phyloP scores from a whole-genome alignment of 225 moss, liverwort and hornwort genomes.

The Anthoceros angustus region DNA sequence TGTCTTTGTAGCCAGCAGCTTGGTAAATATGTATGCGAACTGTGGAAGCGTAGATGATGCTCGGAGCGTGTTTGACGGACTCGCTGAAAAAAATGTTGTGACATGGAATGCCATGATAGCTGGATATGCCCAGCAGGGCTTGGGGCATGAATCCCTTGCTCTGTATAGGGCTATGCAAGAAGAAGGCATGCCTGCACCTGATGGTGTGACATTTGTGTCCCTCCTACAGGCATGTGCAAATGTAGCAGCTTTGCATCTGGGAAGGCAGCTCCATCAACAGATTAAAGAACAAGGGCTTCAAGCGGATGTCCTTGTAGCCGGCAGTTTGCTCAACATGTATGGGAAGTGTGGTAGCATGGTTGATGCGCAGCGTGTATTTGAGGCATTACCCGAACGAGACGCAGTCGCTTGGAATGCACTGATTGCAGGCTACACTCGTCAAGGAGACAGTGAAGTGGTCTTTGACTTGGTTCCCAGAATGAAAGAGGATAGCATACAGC shows the following conservation, averaged over 20 bases:
- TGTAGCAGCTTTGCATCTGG: not conserved
- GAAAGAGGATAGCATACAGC: not conserved
- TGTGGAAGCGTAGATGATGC: not conserved
- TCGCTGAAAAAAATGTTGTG: not conserved
- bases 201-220: not conserved
- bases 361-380: not conserved
- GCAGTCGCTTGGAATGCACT: not conserved
- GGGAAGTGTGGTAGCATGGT: not conserved
- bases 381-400: not conserved
- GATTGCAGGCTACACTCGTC: not conserved
- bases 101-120: not conserved
- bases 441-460: not conserved
- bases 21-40: not conserved
- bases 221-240: constrained; percentile 1
- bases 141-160: not conserved
- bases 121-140: not conserved
- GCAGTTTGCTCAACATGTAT: not conserved
- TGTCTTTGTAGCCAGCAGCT: not conserved
- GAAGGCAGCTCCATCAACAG: not conserved
- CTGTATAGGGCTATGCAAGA: not conserved
- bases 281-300: not conserved
- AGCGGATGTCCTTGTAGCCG: not conserved
- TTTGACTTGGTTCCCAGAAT: not conserved
- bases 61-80: not conserved
- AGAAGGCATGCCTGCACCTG: not conserved